Conservation (phyloP, 2,329 filamentous ascomycete genomes). For the Colletotrichum magnum region DNA sequence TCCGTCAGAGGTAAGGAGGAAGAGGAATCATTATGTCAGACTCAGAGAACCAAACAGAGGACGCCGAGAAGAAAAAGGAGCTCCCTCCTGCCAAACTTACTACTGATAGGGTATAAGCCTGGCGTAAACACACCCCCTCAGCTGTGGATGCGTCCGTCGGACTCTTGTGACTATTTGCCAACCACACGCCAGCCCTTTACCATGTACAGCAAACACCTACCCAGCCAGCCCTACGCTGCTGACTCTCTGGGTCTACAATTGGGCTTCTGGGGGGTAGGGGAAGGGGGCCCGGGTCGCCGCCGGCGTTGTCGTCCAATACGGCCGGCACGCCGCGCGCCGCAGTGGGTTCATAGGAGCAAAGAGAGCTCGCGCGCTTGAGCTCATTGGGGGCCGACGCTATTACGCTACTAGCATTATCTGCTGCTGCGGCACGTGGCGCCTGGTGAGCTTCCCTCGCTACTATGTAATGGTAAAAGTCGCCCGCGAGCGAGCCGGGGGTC, state of each 20-base stretch:
- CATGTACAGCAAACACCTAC: background rate
- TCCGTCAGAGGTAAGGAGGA: constrained; percentile 1
- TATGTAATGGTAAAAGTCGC: too few relatives aligned
- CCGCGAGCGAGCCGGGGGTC: background rate
- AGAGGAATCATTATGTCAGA: constrained; percentile 11
- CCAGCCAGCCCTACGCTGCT: background rate
- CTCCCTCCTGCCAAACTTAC: background rate
- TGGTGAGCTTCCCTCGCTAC: constrained; percentile 6
- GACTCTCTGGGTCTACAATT: constrained; percentile 3
- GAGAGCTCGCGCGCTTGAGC: background rate
- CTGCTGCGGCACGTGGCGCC: constrained; percentile 26
- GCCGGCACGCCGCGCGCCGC: constrained; percentile 5
- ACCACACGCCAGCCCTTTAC: background rate
- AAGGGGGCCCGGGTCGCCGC: constrained; percentile 1
- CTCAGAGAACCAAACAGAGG: background rate
- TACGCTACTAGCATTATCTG: background rate
- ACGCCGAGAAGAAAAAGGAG: constrained; percentile 6
- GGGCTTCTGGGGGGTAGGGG: background rate
- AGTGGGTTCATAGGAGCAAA: constrained; percentile 2
- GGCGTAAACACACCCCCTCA: constrained; percentile 27
- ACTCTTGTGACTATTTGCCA: constrained; percentile 19
- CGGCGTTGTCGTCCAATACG: constrained; percentile 14
- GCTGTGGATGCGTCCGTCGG: constrained; percentile 29
- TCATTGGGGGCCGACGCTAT: too few relatives aligned
- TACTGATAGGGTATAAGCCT: too few relatives aligned